Base-by-base conservation (phyloP, 345 rosid genomes). In the Lepidium aucheri region DNA sequence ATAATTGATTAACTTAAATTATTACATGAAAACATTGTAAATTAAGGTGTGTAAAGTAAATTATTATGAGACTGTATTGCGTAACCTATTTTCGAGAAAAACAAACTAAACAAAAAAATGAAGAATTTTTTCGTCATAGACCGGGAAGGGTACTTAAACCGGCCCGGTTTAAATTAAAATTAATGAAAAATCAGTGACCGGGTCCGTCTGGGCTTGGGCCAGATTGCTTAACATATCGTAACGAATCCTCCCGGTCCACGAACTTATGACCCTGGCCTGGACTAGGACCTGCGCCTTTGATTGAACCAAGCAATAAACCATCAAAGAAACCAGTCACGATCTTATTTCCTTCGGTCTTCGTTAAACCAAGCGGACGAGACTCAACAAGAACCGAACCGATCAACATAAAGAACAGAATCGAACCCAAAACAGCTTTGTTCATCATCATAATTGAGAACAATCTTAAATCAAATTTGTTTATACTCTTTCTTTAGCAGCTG, bases 211-310 rank as follows among this genome's bases (percentile, higher is more conserved):
- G 60, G 55, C 75, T 77, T 1, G 80, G 81, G 18, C 89, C 84
- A 0, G 83, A 74, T 8, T 78, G 26, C 51, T 72, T 78, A 9
- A 63, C 80, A 46, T 63, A 78, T 11, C 76, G 78, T 2, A 77
- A 42, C 10, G 68, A 60, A 47, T 61, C 45, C 0, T 6, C 28
- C 3, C 67, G 15, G 17, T 76, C 62, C 9, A 56, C 66, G 52
- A 24, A 71, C 59, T 42, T 67, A 71, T 83, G 86, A 18, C 86
- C 88, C 5, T 22, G 7, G 14, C 83, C 83, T 0, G 85, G 86
- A 63, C 88, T 83, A 0, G 81, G 81, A 67, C 84, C 86, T 12
- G 82, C 73, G 10, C 40, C 41, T 65, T 85, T 83, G 50, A 83
- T 75, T 6, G 80, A 76, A 60, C 83, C 85, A 15, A 83, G 73